Conservation (phyloP, 306 rosid species). For the Purshia tridentata region DNA sequence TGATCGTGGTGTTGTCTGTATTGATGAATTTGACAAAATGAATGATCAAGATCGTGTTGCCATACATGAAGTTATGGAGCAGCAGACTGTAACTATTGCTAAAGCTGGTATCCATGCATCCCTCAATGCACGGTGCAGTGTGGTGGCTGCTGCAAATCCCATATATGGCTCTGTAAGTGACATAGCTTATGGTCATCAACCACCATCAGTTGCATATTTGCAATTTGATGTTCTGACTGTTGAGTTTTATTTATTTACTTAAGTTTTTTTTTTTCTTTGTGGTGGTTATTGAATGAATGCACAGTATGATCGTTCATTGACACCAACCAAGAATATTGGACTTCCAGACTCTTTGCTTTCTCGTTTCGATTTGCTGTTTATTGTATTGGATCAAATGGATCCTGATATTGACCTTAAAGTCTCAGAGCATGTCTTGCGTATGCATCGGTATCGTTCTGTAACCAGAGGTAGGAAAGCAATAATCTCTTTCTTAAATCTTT, state of each 20-base stretch:
- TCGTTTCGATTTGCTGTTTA: slow-evolving; percentile 92
- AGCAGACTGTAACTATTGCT: slow-evolving; percentile 97
- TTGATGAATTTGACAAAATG: slow-evolving; percentile 99
- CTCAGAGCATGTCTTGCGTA: slow-evolving; percentile 93
- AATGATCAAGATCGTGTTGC: slow-evolving; percentile 97
- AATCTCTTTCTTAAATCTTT: slow-evolving; percentile 25
- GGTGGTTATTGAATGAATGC: slow-evolving; percentile 20
- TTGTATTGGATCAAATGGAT: slow-evolving; percentile 98
- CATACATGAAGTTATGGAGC: slow-evolving; percentile 99
- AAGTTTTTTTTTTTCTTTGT: not conserved
- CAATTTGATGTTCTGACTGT: slow-evolving; percentile 15
- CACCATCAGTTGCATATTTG: not conserved
- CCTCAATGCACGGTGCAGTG: slow-evolving; percentile 96
- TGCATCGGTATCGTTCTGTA: slow-evolving; percentile 88
- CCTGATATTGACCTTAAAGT: slow-evolving; percentile 92
- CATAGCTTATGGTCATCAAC: slow-evolving; percentile 8
- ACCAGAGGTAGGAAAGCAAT: slow-evolving; percentile 62
- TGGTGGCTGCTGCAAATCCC: slow-evolving; percentile 99
- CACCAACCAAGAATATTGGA: slow-evolving; percentile 98
- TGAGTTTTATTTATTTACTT: not conserved
- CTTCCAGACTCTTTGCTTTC: slow-evolving; percentile 98
- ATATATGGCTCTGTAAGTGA: slow-evolving; percentile 94
- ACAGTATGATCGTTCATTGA: slow-evolving; percentile 96
- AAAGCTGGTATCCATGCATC: slow-evolving; percentile 99
- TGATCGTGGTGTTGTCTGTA: slow-evolving; percentile 98